phyloP scores from a whole-genome alignment of 768 basidiomycete species.

The Kwoniella sp. region DNA sequence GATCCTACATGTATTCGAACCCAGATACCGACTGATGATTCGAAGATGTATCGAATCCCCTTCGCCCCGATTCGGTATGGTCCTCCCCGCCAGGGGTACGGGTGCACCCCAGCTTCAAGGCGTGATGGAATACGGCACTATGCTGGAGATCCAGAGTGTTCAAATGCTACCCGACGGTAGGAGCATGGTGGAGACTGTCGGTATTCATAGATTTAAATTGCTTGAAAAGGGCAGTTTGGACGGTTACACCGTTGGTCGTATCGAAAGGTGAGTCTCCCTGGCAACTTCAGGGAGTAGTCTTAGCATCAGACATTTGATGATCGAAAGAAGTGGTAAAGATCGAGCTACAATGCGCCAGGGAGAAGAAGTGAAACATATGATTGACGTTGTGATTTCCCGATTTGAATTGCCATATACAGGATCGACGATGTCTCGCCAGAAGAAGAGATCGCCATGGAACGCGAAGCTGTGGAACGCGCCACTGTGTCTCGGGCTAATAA shows the following conservation, averaged over 20 bases:
- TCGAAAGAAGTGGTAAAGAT: background rate
- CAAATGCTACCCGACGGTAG: constrained; percentile 87
- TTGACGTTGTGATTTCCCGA: background rate
- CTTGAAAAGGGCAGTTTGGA: constrained; percentile 80
- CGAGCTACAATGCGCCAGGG: background rate
- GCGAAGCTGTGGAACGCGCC: constrained; percentile 40
- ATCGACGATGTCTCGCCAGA: constrained; percentile 59
- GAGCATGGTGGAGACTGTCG: constrained; percentile 77
- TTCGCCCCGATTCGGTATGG: constrained; percentile 86
- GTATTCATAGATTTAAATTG: constrained; percentile 76
- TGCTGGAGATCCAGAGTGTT: constrained; percentile 83
- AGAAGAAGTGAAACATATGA: background rate
- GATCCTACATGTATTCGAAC: constrained; percentile 89
- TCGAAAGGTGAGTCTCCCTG: constrained; percentile 62
- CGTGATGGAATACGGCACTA: constrained; percentile 80
- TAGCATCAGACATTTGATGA: no score
- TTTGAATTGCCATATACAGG: constrained; percentile 23
- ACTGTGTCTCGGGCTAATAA: constrained; percentile 12
- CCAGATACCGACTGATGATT: constrained; percentile 93
- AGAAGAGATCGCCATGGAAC: constrained; percentile 57
- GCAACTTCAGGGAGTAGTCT: no score
- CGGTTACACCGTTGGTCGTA: constrained; percentile 82
- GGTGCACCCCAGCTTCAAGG: constrained; percentile 58
- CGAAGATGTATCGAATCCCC: constrained; percentile 83
- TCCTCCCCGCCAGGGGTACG: constrained; percentile 66